phyloP scores from a whole-genome alignment of 1,284 basidiomycete genomes.

The Volvariella surrecta region DNA sequence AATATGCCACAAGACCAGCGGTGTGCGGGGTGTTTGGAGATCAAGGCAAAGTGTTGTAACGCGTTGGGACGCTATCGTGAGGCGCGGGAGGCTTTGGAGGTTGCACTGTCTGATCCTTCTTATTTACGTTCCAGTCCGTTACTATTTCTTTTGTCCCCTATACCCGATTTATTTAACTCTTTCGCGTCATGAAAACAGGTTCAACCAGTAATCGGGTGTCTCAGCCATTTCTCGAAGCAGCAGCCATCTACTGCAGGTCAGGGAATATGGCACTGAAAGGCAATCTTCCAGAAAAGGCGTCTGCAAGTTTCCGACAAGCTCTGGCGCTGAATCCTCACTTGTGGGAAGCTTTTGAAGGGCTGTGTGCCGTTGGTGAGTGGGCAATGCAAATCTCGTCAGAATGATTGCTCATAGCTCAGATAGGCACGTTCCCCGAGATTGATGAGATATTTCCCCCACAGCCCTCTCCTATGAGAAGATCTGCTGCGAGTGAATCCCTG shows the following conservation, averaged over 20 bases:
- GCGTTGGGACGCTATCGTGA: constrained; percentile 62
- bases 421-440: constrained; percentile 60
- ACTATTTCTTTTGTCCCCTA: constrained; percentile 8
- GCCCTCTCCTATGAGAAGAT: constrained; percentile 45
- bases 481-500: constrained; percentile 38
- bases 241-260: constrained; percentile 58
- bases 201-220: constrained; percentile 42
- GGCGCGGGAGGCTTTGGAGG: constrained; percentile 64
- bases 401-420: constrained; percentile 8
- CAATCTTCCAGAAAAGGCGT: constrained; percentile 67
- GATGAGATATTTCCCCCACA: constrained; percentile 66
- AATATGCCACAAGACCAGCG: constrained; percentile 45
- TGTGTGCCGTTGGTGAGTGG: constrained; percentile 75
- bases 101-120: constrained; percentile 39
- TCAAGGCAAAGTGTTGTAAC: constrained; percentile 73
- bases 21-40: constrained; percentile 72
- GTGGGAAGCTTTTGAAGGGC: constrained; percentile 91
- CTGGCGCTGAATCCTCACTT: constrained; percentile 72
- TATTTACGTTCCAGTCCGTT: constrained; percentile 50
- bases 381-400: constrained; percentile 3
- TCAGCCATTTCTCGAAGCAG: constrained; percentile 54
- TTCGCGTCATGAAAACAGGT: constrained; percentile 22
- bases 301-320: constrained; percentile 64
- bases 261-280: constrained; percentile 68
- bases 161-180: constrained; percentile 7